Conservation (phyloP, 1,139 yeast genomes). For the Ogataea hybrid region DNA sequence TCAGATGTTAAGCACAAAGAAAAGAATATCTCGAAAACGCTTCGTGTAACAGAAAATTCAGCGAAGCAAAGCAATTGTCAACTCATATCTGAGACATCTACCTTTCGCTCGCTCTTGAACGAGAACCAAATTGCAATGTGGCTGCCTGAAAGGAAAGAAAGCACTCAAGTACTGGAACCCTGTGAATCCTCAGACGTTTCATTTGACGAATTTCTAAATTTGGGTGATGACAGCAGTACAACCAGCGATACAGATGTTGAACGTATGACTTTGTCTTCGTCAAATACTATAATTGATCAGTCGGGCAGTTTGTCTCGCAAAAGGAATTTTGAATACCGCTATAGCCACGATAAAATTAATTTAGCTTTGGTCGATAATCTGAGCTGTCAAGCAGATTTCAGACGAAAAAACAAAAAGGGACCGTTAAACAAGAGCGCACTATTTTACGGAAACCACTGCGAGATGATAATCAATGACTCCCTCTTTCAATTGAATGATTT, state of each 20-base stretch:
- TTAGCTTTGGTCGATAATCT: conserved; percentile 26
- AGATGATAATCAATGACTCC: conserved; percentile 28
- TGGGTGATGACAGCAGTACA: conserved; percentile 10
- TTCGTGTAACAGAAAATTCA: too few species aligned
- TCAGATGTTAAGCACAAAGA: conserved; percentile 1
- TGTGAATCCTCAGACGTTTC: conserved; percentile 8
- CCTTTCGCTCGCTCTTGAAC: conserved; percentile 19
- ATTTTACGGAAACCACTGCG: conserved; percentile 30
- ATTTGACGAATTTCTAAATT: conserved; percentile 18
- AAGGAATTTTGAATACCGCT: conserved; percentile 27
- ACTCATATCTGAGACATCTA: conserved; percentile 25
- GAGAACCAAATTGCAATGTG: conserved; percentile 3
- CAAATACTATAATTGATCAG: neutral
- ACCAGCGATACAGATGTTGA: conserved; percentile 1
- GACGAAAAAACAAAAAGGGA: conserved; percentile 12
- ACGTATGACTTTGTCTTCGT: neutral
- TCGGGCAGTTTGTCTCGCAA: conserved; percentile 6
- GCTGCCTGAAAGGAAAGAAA: neutral
- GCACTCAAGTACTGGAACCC: neutral
- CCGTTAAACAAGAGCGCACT: conserved; percentile 30
- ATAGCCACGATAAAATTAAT: conserved; percentile 27
- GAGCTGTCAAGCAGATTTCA: neutral
- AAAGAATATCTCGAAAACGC: neutral
- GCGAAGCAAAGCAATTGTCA: conserved; percentile 14
- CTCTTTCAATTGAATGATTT: conserved; percentile 22